Evolutionary conservation across 768 basidiomycete species (phyloP).

Genomic region (Lactarius evosmus): DNA sequence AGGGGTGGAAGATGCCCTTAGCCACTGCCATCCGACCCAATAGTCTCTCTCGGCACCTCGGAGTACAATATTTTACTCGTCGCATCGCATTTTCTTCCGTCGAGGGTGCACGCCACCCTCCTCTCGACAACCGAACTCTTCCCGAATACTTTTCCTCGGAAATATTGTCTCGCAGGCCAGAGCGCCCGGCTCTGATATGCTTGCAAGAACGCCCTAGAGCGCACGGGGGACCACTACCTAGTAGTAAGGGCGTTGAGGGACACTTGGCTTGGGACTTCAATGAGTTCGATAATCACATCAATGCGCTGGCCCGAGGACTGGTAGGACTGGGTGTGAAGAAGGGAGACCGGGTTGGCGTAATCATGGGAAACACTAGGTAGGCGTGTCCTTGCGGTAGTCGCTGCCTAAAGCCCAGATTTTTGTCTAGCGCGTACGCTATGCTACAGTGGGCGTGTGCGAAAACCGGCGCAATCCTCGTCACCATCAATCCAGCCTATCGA

Average conservation of each 20-base stretch:
- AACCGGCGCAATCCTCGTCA: conserved; percentile 79
- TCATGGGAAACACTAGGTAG: conserved; percentile 86
- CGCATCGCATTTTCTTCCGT: conserved; percentile 50
- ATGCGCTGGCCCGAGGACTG: conserved; percentile 68
- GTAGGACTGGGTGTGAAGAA: conserved; percentile 63
- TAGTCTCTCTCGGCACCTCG: not conserved
- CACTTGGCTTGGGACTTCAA: conserved; percentile 72
- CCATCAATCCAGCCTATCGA: conserved; percentile 80
- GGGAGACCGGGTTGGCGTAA: conserved; percentile 73
- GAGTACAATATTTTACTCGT: not conserved
- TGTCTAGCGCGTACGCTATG: conserved; percentile 65
- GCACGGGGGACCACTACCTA: conserved; percentile 59
- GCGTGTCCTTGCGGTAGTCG: conserved; percentile 11
- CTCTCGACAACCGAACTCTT: conserved; percentile 54
- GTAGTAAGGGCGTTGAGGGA: conserved; percentile 45
- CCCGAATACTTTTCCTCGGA: conserved; percentile 57
- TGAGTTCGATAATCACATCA: conserved; percentile 65
- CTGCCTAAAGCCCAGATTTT: not conserved
- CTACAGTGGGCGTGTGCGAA: conserved; percentile 86
- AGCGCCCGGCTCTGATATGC: conserved; percentile 62
- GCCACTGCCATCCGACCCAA: not conserved
- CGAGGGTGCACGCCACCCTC: conserved; percentile 54
- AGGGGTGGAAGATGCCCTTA: not conserved
- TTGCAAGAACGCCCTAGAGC: conserved; percentile 52
- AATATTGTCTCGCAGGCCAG: conserved; percentile 48